phyloP scores from a whole-genome alignment of 2,329 filamentous ascomycete genomes.

The Neofusicoccum parvum region DNA sequence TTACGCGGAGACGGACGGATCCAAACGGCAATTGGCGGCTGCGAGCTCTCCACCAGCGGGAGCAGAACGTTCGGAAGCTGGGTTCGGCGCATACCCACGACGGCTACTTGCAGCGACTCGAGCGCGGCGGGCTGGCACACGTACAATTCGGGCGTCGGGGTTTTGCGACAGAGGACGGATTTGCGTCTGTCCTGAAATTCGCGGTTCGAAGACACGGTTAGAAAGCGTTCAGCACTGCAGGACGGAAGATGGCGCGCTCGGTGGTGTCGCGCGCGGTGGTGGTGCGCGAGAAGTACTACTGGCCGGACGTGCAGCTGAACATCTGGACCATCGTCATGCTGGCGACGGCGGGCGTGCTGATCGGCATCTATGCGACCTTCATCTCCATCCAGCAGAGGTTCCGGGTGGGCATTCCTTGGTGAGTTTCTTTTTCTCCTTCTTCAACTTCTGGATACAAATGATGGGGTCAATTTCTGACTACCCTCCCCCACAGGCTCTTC shows the following conservation, averaged over 20 bases:
- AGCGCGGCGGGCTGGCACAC: too few relatives aligned
- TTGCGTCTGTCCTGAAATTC: not conserved
- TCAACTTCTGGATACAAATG: not conserved
- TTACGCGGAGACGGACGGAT: too few relatives aligned
- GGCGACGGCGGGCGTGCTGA: constrained; percentile 57
- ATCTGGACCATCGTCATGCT: constrained; percentile 67
- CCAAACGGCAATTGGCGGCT: too few relatives aligned
- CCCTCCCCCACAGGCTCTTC: constrained; percentile 56
- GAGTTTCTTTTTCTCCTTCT: constrained; percentile 26
- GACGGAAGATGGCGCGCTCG: constrained; percentile 39
- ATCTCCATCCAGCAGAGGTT: constrained; percentile 60
- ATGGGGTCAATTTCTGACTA: too few relatives aligned
- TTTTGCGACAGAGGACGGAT: too few relatives aligned
- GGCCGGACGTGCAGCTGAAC: constrained; percentile 67
- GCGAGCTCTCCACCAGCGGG: too few relatives aligned
- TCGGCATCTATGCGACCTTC: constrained; percentile 64
- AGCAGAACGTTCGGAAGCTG: too few relatives aligned
- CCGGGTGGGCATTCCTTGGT: constrained; percentile 63
- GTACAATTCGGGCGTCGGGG: too few relatives aligned
- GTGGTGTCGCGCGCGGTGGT: constrained; percentile 44
- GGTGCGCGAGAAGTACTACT: constrained; percentile 59
- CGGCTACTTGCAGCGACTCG: too few relatives aligned
- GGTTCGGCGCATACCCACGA: too few relatives aligned
- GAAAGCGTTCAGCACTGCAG: not conserved
- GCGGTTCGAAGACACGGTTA: too few relatives aligned